A percentile compares a stretch with the other conserved stretches of the same genome.
Conservation (phyloP, 1,284 basidiomycete genomes). For the Cryptococcus sp. region DNA sequence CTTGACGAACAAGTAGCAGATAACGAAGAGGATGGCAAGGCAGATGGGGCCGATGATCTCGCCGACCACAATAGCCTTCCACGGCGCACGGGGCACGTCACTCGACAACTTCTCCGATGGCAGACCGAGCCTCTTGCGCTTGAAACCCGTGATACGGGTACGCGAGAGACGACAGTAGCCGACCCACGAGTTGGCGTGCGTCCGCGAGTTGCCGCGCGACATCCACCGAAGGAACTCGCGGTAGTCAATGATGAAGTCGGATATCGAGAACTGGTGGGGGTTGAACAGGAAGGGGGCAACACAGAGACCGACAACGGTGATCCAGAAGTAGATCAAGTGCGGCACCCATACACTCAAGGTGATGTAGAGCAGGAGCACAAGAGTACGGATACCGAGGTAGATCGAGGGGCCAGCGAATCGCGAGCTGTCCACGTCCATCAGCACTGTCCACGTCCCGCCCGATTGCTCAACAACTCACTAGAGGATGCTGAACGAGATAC, state of each 20-base stretch:
- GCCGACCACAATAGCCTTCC: conserved; percentile 81
- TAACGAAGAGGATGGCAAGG: conserved; percentile 77
- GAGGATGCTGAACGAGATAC: conserved; percentile 86
- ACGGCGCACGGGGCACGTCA: conserved; percentile 83
- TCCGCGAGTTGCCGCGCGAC: conserved; percentile 90
- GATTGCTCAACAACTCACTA: conserved; percentile 52
- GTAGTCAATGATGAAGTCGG: conserved; percentile 95
- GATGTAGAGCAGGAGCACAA: conserved; percentile 85
- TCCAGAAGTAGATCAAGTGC: conserved; percentile 94
- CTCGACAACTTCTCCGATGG: conserved; percentile 92
- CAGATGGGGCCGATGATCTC: conserved; percentile 81
- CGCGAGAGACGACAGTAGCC: conserved; percentile 91
- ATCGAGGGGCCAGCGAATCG: conserved; percentile 95
- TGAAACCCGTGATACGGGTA: conserved; percentile 95
- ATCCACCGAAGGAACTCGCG: conserved; percentile 96
- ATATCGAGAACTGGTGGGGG: conserved; percentile 91
- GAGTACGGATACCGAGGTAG: conserved; percentile 87
- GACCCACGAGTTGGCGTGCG: conserved; percentile 97
- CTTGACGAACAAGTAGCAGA: conserved; percentile 74
- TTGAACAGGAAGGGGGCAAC: conserved; percentile 94
- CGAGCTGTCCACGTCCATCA: conserved; percentile 53
- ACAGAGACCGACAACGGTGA: conserved; percentile 80
- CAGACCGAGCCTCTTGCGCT: conserved; percentile 89
- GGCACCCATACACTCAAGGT: conserved; percentile 84
- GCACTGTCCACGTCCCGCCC: not conserved